Evolutionary conservation across 2,329 filamentous ascomycete species (phyloP).

Genomic region (Zymoseptoria ardabiliae): DNA sequence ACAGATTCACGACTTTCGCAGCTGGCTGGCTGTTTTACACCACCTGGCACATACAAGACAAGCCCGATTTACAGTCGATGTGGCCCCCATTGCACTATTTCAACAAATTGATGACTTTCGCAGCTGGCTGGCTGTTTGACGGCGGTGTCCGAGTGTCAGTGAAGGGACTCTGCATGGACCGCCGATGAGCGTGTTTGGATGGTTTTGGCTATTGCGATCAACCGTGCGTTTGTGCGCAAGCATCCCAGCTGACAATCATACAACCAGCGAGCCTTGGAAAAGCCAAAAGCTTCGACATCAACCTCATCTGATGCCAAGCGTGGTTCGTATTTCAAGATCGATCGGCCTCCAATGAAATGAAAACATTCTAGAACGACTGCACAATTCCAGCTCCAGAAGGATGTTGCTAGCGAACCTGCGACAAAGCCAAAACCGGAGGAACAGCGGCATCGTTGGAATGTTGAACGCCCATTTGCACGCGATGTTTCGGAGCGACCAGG

Average conservation of each 20-base stretch:
- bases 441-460: not conserved
- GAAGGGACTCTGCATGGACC: not conserved
- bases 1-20: not conserved
- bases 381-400: not conserved
- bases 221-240: not conserved
- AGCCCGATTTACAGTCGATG: not conserved
- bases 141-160: not conserved
- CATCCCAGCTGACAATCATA: not conserved
- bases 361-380: not conserved
- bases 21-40: not conserved
- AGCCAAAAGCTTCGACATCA: not conserved
- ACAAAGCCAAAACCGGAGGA: not conserved
- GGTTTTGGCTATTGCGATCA: not conserved
- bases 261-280: not conserved
- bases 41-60: not conserved
- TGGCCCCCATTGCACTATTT: not conserved
- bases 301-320: not conserved
- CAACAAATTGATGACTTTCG: not conserved
- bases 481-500: not conserved
- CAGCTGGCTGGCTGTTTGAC: not conserved
- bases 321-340: not conserved
- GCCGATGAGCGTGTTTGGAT: not conserved
- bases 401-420: not conserved
- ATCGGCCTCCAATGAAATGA: not conserved
- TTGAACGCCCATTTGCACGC: not conserved